These are phyloP conservation scores for Penicillium desertorum DNA, from an alignment of 495 filamentous ascomycete genomes.

Conservation along the genomic window DNA sequence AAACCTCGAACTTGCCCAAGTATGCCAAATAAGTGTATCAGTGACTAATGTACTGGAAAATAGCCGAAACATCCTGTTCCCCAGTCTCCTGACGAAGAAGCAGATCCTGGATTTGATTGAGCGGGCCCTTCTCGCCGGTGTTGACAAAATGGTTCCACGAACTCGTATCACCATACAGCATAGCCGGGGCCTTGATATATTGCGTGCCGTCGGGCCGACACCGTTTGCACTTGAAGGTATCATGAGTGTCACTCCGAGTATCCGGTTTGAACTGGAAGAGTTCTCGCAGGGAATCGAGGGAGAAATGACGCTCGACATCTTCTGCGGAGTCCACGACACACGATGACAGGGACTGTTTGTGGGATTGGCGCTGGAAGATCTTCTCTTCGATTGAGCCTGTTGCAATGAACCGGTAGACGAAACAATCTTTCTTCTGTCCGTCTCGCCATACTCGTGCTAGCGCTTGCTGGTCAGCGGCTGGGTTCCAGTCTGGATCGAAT, in stretches of 20 bases:
- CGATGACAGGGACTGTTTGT: constrained; percentile 94
- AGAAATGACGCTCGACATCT: constrained; percentile 96
- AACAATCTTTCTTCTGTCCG: constrained; percentile 98
- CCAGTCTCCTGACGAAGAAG: constrained; percentile 82
- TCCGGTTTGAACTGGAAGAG: constrained; percentile 87
- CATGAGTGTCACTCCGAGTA: constrained; percentile 90
- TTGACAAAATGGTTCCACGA: constrained; percentile 98
- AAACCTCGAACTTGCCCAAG: not conserved
- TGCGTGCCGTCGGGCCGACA: constrained; percentile 87
- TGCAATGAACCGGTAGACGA: constrained; percentile 98
- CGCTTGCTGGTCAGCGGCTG: constrained; percentile 96
- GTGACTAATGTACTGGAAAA: constrained; percentile 99
- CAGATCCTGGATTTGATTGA: constrained; percentile 86
- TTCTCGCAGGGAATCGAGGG: constrained; percentile 81
- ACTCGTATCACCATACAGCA: constrained; percentile 97
- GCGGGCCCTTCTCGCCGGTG: constrained; percentile 60
- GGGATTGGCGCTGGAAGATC: constrained; percentile 97
- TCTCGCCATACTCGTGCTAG: constrained; percentile 97
- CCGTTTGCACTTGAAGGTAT: constrained; percentile 98
- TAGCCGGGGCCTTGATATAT: constrained; percentile 81
- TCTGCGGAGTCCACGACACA: constrained; percentile 98
- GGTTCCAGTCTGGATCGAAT: constrained; percentile 99
- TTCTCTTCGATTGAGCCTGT: constrained; percentile 99
- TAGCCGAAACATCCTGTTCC: constrained; percentile 80
- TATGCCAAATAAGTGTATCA: constrained; percentile 34